A percentile compares a stretch with the other conserved stretches of the same genome.
Evolutionary conservation across 2,329 filamentous ascomycete genomes (phyloP).

Genomic region (Diplodia intermedia): DNA sequence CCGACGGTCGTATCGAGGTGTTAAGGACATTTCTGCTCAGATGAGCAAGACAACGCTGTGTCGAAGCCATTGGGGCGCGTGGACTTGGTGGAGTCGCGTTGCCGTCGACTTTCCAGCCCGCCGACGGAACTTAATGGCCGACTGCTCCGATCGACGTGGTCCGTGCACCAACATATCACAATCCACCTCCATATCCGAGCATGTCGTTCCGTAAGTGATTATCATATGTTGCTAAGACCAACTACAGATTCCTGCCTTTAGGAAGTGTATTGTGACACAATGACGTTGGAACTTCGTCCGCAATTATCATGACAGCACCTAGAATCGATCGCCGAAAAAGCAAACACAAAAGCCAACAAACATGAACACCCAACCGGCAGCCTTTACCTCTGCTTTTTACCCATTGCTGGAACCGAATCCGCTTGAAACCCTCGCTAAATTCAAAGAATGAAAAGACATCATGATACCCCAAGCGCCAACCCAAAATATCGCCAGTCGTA

Average conservation of each 20-base stretch:
- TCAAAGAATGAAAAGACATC: background rate
- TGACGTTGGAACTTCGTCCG: constrained; percentile 10
- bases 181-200: background rate
- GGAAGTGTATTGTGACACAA: constrained; percentile 7
- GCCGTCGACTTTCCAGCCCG: constrained; percentile 28
- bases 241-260: constrained; percentile 12
- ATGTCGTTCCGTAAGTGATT: background rate
- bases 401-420: background rate
- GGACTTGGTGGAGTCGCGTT: constrained; percentile 15
- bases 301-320: constrained; percentile 10
- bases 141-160: constrained; percentile 4
- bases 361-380: constrained; percentile 20
- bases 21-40: constrained; percentile 42
- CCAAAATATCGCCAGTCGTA: background rate
- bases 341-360: constrained; percentile 3
- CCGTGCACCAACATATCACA: background rate
- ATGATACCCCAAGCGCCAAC: constrained; percentile 14
- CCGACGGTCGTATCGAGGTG: constrained; percentile 15
- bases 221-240: constrained; percentile 11
- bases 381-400: constrained; percentile 24
- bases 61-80: constrained; percentile 43
- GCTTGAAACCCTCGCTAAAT: constrained; percentile 9
- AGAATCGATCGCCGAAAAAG: background rate
- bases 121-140: constrained; percentile 24
- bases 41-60: constrained; percentile 44